These are phyloP conservation scores for Termitomyces sp. DNA, from an alignment of 768 basidiomycete genomes.

Conservation along the genomic window DNA sequence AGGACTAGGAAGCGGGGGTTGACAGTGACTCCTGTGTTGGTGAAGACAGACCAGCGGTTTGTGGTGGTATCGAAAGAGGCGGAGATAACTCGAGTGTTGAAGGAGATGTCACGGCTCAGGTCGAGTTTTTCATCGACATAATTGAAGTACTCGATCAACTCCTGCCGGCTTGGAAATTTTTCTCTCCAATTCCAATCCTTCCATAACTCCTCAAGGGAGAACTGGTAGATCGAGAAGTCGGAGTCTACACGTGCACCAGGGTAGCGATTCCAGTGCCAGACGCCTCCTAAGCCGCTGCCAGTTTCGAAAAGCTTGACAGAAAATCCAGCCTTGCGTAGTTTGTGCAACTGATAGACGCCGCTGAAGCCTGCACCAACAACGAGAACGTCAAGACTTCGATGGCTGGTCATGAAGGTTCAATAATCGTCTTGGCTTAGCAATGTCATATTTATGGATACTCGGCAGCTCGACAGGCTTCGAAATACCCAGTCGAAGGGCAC, in stretches of 20 bases:
- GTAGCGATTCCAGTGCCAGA: not conserved
- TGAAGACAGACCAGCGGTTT: not conserved
- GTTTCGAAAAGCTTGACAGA: not conserved
- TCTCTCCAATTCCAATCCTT: not conserved
- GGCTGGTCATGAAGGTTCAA: not conserved
- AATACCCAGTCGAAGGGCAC: no score
- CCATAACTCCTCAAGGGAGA: not conserved
- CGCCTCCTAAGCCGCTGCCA: not conserved
- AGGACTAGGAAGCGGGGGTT: not conserved
- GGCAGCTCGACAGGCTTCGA: no score
- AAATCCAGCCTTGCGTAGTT: not conserved
- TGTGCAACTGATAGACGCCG: not conserved
- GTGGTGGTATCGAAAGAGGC: not conserved
- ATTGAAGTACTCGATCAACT: not conserved
- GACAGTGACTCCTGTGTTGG: not conserved
- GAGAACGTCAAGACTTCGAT: not conserved
- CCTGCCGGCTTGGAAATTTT: not conserved
- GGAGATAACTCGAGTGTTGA: not conserved
- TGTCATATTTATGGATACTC: no score
- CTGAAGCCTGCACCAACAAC: not conserved
- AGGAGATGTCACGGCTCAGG: not conserved
- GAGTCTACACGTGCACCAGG: not conserved
- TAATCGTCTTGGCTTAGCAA: not conserved
- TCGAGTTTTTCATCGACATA: not conserved
- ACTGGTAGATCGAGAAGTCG: not conserved